Conservation (phyloP, 2,329 filamentous ascomycete species). For the Periconia macrospinosa region DNA sequence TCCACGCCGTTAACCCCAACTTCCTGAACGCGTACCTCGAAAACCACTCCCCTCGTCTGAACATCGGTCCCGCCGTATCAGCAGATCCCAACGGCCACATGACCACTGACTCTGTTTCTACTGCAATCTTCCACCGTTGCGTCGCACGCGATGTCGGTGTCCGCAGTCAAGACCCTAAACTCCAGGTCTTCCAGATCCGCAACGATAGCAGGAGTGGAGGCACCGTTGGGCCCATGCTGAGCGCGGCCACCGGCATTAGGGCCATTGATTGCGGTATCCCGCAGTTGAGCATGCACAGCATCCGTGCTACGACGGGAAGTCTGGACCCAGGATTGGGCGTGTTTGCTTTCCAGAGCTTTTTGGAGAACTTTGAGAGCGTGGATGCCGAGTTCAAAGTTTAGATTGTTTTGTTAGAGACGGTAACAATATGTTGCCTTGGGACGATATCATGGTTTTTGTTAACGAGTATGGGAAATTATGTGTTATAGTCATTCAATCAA, state of each 20-base stretch:
- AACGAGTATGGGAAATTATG: too few species aligned
- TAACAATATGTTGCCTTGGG: too few species aligned
- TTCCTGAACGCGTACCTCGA: slow-evolving; percentile 82
- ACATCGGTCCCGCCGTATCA: slow-evolving; percentile 79
- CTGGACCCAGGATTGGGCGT: slow-evolving; percentile 87
- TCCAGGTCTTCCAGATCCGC: slow-evolving; percentile 92
- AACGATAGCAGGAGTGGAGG: slow-evolving; percentile 90
- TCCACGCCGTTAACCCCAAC: slow-evolving; percentile 92
- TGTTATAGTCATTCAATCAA: too few species aligned
- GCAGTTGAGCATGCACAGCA: slow-evolving; percentile 91
- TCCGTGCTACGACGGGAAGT: slow-evolving; percentile 83
- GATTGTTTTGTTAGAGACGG: background rate
- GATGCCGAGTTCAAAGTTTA: slow-evolving; percentile 69
- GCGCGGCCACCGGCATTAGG: slow-evolving; percentile 75
- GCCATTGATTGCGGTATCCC: slow-evolving; percentile 87
- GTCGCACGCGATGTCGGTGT: slow-evolving; percentile 63
- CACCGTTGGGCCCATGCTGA: slow-evolving; percentile 92
- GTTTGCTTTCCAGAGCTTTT: slow-evolving; percentile 84
- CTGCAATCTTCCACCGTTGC: slow-evolving; percentile 75
- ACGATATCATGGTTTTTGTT: too few species aligned
- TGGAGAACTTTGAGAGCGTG: slow-evolving; percentile 82
- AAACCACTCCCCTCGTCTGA: slow-evolving; percentile 83
- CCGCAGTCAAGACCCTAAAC: slow-evolving; percentile 51
- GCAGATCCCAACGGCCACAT: slow-evolving; percentile 91
- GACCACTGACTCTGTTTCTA: slow-evolving; percentile 88